Evolutionary conservation across 2,329 filamentous ascomycete genomes (phyloP).

Genomic region (Acrodontium crateriforme): DNA sequence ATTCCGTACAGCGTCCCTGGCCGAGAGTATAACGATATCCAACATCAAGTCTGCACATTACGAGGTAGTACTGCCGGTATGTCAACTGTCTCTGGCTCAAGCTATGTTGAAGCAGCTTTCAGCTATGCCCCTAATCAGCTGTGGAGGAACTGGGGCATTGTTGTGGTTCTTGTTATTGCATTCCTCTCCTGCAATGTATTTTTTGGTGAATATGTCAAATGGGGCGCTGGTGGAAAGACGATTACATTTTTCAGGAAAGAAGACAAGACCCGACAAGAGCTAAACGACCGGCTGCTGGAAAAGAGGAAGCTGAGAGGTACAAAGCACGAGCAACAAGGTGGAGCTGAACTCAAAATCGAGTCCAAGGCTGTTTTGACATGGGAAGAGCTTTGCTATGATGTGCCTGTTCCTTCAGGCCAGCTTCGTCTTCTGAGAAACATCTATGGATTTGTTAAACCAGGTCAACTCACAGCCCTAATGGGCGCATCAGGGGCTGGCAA

Average conservation of each 20-base stretch:
- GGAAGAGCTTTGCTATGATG: conserved; percentile 34
- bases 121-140: conserved; percentile 43
- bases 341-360: conserved; percentile 32
- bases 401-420: conserved; percentile 28
- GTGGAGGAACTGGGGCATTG: conserved; percentile 46
- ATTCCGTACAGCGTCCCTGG: conserved; percentile 34
- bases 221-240: conserved; percentile 44
- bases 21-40: conserved; percentile 24
- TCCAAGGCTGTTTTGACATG: conserved; percentile 40
- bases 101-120: conserved; percentile 43
- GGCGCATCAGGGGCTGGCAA: conserved; percentile 61
- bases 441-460: conserved; percentile 32
- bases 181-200: conserved; percentile 33
- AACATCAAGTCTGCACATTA: conserved; percentile 46
- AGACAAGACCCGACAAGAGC: conserved; percentile 42
- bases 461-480: conserved; percentile 34
- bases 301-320: conserved; percentile 15
- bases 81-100: conserved; percentile 37
- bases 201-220: conserved; percentile 32
- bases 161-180: conserved; percentile 34
- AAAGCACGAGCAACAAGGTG: conserved; percentile 20
- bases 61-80: conserved; percentile 42
- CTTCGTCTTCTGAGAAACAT: conserved; percentile 29
- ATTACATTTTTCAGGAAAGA: conserved; percentile 56
- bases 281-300: conserved; percentile 30